Conservation (phyloP, 2,329 filamentous ascomycete genomes). For the Ceratocystis papillata region DNA sequence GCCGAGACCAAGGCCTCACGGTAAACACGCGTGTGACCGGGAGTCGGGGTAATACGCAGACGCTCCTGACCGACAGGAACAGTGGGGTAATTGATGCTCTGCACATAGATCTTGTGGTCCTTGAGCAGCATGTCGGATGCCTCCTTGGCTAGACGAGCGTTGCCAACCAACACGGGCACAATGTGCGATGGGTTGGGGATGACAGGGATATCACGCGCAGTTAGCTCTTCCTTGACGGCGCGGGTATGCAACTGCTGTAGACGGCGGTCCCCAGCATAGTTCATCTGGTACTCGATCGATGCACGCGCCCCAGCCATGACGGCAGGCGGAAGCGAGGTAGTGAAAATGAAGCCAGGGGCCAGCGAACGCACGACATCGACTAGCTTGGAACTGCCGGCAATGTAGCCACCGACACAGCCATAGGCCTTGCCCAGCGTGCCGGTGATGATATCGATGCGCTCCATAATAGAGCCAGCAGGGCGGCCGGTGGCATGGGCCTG, state of each 20-base stretch:
- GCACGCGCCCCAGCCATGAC: conserved; percentile 90
- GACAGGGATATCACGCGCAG: conserved; percentile 75
- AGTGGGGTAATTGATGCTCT: conserved; percentile 98
- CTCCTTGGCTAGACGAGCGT: conserved; percentile 81
- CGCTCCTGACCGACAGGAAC: conserved; percentile 97
- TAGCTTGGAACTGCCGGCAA: conserved; percentile 75
- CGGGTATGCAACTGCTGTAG: conserved; percentile 95
- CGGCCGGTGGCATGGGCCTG: conserved; percentile 68
- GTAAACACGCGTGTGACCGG: conserved; percentile 75
- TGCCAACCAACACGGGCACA: conserved; percentile 83
- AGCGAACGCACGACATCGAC: conserved; percentile 90
- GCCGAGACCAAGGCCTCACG: conserved; percentile 71
- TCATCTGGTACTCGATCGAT: conserved; percentile 89
- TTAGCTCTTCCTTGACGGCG: conserved; percentile 77
- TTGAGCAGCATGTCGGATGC: conserved; percentile 86
- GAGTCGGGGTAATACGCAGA: conserved; percentile 89
- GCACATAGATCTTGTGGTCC: conserved; percentile 90
- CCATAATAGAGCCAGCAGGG: conserved; percentile 76
- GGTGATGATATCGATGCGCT: conserved; percentile 94
- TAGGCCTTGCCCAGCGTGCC: conserved; percentile 96
- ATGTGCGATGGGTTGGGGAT: conserved; percentile 98
- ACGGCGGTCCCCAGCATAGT: conserved; percentile 71
- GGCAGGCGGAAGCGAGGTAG: conserved; percentile 86
- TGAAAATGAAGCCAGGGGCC: conserved; percentile 97
- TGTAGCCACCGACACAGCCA: conserved; percentile 94